These are phyloP conservation scores for Claviceps lovelessii DNA, from an alignment of 2,329 filamentous ascomycete genomes.

Conservation along the genomic window DNA sequence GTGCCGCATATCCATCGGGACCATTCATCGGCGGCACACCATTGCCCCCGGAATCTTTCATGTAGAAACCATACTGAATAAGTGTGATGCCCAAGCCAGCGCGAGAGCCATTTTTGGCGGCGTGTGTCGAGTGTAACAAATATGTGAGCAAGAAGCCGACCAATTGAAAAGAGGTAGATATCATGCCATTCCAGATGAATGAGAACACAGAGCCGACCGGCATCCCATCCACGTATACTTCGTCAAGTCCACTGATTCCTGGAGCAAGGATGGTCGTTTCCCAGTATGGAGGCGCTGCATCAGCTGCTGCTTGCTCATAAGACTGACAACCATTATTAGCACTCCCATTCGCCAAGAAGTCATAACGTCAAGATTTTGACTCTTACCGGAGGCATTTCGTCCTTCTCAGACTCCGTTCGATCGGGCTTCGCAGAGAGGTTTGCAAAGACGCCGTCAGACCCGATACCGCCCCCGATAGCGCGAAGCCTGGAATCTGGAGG, in stretches of 20 bases:
- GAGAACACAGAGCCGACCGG: slow-evolving; percentile 79
- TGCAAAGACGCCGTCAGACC: slow-evolving; percentile 89
- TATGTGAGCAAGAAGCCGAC: slow-evolving; percentile 97
- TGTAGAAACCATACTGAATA: slow-evolving; percentile 92
- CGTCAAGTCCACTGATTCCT: slow-evolving; percentile 75
- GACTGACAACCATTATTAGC: slow-evolving; percentile 41
- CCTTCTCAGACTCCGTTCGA: slow-evolving; percentile 59
- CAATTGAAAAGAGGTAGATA: slow-evolving; percentile 92
- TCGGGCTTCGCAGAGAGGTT: slow-evolving; percentile 88
- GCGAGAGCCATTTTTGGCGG: slow-evolving; percentile 91
- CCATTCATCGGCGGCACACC: slow-evolving; percentile 30
- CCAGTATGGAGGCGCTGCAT: slow-evolving; percentile 95
- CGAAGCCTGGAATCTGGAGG: slow-evolving; percentile 26
- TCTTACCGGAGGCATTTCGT: slow-evolving; percentile 84
- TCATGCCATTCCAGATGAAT: slow-evolving; percentile 88
- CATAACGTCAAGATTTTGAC: slow-evolving; percentile 11
- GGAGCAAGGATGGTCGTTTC: slow-evolving; percentile 95
- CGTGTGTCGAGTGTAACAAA: slow-evolving; percentile 92
- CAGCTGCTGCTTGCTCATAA: slow-evolving; percentile 94
- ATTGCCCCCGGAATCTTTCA: slow-evolving; percentile 50
- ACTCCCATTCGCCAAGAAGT: slow-evolving; percentile 12
- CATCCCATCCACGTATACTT: slow-evolving; percentile 93
- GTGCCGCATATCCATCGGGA: slow-evolving; percentile 49
- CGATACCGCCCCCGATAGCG: slow-evolving; percentile 58
- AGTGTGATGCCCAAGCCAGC: slow-evolving; percentile 89